These are phyloP conservation scores for Schizonepeta tenuifolia DNA, from an alignment of 257 asterid genomes.

Conservation along the genomic window DNA sequence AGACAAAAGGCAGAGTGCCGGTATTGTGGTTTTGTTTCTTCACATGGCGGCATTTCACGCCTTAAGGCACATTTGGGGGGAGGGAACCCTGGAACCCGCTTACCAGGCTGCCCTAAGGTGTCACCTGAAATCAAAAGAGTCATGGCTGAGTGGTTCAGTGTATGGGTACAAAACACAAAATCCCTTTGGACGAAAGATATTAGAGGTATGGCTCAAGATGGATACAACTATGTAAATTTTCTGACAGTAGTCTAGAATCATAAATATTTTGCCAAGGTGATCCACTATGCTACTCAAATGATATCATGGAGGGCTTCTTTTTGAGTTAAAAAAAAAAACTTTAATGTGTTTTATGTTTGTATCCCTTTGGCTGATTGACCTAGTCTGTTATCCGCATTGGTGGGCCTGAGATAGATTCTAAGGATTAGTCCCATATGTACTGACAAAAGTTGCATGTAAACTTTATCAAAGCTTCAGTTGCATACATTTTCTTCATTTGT, in stretches of 20 bases:
- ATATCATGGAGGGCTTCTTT: background rate
- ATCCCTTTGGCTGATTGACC: background rate
- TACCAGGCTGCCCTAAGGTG: constrained; percentile 53
- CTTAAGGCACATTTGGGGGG: constrained; percentile 71
- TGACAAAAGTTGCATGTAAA: background rate
- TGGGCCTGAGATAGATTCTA: constrained; percentile 4
- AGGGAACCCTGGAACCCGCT: constrained; percentile 46
- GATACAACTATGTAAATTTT: background rate
- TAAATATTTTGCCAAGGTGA: constrained; percentile 17
- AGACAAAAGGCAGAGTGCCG: constrained; percentile 58
- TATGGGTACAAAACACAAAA: constrained; percentile 47
- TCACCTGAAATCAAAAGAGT: constrained; percentile 45
- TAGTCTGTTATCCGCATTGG: background rate
- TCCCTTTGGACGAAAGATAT: constrained; percentile 47
- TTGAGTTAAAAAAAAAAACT: background rate
- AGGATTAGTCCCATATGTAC: background rate
- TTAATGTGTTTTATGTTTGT: background rate
- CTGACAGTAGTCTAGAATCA: constrained; percentile 2
- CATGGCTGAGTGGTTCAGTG: constrained; percentile 54
- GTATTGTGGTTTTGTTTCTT: constrained; percentile 57
- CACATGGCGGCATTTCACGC: constrained; percentile 63
- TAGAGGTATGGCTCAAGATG: constrained; percentile 41
- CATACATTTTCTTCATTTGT: background rate
- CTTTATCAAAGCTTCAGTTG: too few species aligned
- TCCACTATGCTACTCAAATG: background rate